phyloP scores from a whole-genome alignment of 495 filamentous ascomycete species.

The Delitschia confertaspora region DNA sequence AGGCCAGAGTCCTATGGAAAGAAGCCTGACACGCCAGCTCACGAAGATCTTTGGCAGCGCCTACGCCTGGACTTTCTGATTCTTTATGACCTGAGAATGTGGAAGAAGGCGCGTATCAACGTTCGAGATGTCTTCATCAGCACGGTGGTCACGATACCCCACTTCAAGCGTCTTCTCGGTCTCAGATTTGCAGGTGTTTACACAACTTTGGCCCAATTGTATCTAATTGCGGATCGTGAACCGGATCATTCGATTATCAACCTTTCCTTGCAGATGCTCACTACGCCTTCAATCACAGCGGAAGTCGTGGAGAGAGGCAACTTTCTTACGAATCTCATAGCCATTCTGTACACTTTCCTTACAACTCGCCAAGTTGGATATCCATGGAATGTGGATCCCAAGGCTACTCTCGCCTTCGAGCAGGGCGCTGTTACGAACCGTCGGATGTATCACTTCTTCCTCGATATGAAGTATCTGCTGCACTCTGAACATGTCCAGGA shows the following conservation, averaged over 20 bases:
- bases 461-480: conserved; percentile 83
- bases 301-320: conserved; percentile 94
- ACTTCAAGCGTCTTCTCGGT: conserved; percentile 94
- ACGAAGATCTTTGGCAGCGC: conserved; percentile 79
- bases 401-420: conserved; percentile 82
- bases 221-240: conserved; percentile 91
- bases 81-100: conserved; percentile 89
- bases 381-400: conserved; percentile 74
- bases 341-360: conserved; percentile 93
- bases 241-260: conserved; percentile 98
- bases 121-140: conserved; percentile 91
- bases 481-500: conserved; percentile 78
- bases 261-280: conserved; percentile 89
- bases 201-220: conserved; percentile 84
- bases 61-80: conserved; percentile 92
- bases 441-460: conserved; percentile 93
- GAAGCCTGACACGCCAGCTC: conserved; percentile 50
- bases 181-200: conserved; percentile 89
- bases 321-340: conserved; percentile 87
- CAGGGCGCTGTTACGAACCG: conserved; percentile 87
- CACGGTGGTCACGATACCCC: conserved; percentile 85
- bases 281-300: conserved; percentile 88
- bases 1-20: conserved; percentile 55
- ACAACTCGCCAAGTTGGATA: conserved; percentile 92
- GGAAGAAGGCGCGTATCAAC: conserved; percentile 89